Evolutionary conservation across 768 basidiomycete genomes (phyloP).

Genomic region (Podaxis sp.): DNA sequence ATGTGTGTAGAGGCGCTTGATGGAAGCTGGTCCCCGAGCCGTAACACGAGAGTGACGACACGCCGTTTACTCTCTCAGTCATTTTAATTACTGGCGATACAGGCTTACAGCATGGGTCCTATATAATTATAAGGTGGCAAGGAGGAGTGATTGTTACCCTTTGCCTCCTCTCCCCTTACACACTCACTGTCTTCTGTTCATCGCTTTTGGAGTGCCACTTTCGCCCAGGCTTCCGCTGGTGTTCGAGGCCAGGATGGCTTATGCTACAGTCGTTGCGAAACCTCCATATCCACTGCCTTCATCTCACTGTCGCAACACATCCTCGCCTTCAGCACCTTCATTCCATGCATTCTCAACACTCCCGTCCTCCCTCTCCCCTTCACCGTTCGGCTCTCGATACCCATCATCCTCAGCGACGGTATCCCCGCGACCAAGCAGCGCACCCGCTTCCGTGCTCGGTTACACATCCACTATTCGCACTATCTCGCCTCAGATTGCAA

Average conservation of each 20-base stretch:
- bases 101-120: conserved; percentile 11
- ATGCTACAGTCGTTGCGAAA: neutral
- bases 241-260: neutral
- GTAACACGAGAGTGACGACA: neutral
- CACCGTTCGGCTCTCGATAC: neutral
- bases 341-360: neutral
- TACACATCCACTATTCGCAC: conserved; percentile 11
- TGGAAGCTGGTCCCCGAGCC: neutral
- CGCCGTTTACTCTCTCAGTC: neutral
- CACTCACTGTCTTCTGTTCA: neutral
- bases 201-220: neutral
- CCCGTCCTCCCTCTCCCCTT: neutral
- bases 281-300: neutral
- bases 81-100: conserved; percentile 1
- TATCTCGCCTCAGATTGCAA: conserved; percentile 12
- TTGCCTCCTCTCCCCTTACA: neutral
- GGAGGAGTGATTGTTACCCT: neutral
- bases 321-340: neutral
- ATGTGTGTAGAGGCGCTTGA: neutral
- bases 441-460: neutral
- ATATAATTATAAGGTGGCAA: neutral
- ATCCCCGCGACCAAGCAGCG: neutral
- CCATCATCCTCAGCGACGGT: neutral
- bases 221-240: neutral
- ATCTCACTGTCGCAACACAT: neutral